Conservation (phyloP, 164 flowering plant species). For the Cinnamomum micranthum region DNA sequence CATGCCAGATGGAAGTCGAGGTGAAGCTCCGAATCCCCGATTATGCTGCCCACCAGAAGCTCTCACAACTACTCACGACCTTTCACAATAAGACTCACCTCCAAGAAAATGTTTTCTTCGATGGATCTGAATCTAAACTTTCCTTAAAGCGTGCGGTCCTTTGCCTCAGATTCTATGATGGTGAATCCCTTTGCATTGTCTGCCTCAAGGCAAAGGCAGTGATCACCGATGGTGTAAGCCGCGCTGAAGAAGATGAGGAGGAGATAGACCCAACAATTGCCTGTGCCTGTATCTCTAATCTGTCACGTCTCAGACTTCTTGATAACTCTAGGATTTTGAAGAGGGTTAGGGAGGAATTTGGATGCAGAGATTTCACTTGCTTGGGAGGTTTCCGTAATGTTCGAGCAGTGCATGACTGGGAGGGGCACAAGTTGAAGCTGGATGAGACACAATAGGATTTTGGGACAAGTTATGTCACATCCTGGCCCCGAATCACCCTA, state of each 20-base stretch:
- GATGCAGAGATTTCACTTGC: conserved; percentile 42
- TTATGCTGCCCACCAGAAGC: conserved; percentile 50
- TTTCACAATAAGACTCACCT: conserved; percentile 49
- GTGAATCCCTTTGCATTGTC: conserved; percentile 48
- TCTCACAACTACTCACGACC: conserved; percentile 53
- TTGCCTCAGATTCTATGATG: conserved; percentile 68
- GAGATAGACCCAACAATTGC: conserved; percentile 43
- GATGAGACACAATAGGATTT: conserved; percentile 66
- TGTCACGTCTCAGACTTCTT: conserved; percentile 26
- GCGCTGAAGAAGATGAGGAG: conserved; percentile 66
- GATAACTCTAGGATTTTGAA: conserved; percentile 32
- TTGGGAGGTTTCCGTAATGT: conserved; percentile 78
- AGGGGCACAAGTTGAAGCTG: conserved; percentile 62
- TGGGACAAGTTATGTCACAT: conserved; percentile 70
- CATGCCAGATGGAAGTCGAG: conserved; percentile 51
- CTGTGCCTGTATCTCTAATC: conserved; percentile 53
- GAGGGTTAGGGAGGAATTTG: conserved; percentile 47
- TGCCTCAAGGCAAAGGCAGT: conserved; percentile 59
- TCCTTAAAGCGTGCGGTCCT: conserved; percentile 48
- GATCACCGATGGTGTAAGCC: conserved; percentile 51
- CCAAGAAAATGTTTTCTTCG: conserved; percentile 77
- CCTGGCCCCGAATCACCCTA: no score
- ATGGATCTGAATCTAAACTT: conserved; percentile 39
- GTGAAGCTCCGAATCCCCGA: conserved; percentile 63
- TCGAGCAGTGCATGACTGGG: conserved; percentile 61